A percentile compares a stretch with the other conserved stretches of the same genome.
Conservation (phyloP, 2,329 filamentous ascomycete species). For the Colletotrichum lentis region DNA sequence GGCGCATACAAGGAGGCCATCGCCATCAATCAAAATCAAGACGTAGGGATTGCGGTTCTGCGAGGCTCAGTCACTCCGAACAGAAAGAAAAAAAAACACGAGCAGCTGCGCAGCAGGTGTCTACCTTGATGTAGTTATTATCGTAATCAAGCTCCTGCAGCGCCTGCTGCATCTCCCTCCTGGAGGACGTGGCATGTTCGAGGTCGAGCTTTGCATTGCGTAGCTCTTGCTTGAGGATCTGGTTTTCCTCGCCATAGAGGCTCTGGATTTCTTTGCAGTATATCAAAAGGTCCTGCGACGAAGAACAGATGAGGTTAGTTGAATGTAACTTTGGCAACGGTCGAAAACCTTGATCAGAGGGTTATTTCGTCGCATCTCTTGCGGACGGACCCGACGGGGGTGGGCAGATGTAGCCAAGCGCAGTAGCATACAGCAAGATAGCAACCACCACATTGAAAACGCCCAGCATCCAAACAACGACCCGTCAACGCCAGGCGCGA, state of each 20-base stretch:
- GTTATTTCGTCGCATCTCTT: slow-evolving; percentile 10
- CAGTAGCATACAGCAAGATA: neutral
- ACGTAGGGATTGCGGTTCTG: slow-evolving; percentile 67
- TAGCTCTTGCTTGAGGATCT: slow-evolving; percentile 52
- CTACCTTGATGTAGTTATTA: slow-evolving; percentile 59
- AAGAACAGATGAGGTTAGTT: slow-evolving; percentile 7
- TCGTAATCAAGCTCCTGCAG: slow-evolving; percentile 50
- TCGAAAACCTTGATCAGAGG: slow-evolving; percentile 4
- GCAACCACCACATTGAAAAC: neutral
- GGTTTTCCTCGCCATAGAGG: slow-evolving; percentile 55
- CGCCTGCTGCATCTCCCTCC: slow-evolving; percentile 60
- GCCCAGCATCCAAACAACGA: neutral
- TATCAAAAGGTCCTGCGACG: slow-evolving; percentile 55
- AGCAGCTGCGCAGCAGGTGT: slow-evolving; percentile 27
- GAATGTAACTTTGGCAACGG: slow-evolving; percentile 6
- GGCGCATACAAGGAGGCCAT: slow-evolving; percentile 64
- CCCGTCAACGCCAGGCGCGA: neutral
- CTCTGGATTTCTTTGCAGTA: slow-evolving; percentile 57
- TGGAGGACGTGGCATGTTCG: slow-evolving; percentile 56
- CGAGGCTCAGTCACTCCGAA: slow-evolving; percentile 24
- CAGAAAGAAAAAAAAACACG: neutral
- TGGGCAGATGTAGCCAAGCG: slow-evolving; percentile 4
- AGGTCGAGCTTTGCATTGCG: slow-evolving; percentile 59
- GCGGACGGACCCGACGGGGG: slow-evolving; percentile 6
- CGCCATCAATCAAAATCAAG: slow-evolving; percentile 68